Base-by-base conservation (phyloP, 805 yeast genomes). In the Candida schatavii region DNA sequence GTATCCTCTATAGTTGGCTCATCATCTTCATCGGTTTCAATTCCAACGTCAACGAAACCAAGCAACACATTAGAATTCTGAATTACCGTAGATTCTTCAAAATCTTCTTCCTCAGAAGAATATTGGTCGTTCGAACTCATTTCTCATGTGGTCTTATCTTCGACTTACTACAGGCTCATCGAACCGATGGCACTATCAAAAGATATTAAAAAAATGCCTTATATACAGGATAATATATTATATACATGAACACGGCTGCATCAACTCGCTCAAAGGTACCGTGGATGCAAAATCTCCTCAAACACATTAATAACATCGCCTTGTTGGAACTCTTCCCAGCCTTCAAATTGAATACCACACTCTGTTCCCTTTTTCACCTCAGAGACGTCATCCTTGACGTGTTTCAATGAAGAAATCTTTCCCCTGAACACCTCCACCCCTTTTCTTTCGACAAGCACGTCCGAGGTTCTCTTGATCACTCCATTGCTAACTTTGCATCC, bases 401-500 rank as follows among this genome's bases (percentile, higher is more conserved):
- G 87, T 63, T 87, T 89, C 60, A 93, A 72, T 5, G 91, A 81
- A 2, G 82, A 76, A 5, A 93, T 58, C 9, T 66, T 65, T 2
- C 96, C 97, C 31, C 72, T 50, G 64, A 61, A 71, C 4, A 78
- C 59, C 14, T 72, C 71, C 26, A 70, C 67, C 1, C 61, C 72
- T 2, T 70, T 66, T 46, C 95, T 72, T 36, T 74, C 45, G 2
- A 88, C 83, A 50, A 78, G 76, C 14, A 85, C 74, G 28, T 64
- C 65, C 1, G 83, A 65, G n/a, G 77, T 69, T 50, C 85, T 73
- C 49, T 77, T 77, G 35, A 91, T 63, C 3, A 65, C 59, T 18
- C 99, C 99, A 38, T 75, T 77, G 13, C 64, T 55, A 10, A 93
- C 88, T 58, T 83, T 82, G 55, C 95, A 87, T 5, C 99, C 99